These are phyloP conservation scores for Podaxis sp. DNA, from an alignment of 768 basidiomycete genomes.

Conservation along the genomic window DNA sequence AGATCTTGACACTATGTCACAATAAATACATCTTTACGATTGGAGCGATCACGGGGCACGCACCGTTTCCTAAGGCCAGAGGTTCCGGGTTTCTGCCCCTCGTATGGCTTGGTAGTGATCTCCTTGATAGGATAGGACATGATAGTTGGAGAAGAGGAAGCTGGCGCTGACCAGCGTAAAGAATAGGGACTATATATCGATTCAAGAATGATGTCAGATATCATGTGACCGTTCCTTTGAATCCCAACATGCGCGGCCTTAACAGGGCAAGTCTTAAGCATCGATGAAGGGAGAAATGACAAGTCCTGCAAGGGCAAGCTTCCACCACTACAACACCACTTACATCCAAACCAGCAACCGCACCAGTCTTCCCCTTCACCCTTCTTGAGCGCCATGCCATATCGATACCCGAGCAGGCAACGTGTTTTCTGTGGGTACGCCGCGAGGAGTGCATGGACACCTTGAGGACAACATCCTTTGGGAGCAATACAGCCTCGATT, in stretches of 20 bases:
- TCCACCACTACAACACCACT: background rate
- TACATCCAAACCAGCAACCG: background rate
- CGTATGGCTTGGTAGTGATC: slow-evolving; percentile 81
- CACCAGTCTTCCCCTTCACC: background rate
- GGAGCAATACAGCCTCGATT: background rate
- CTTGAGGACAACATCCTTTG: background rate
- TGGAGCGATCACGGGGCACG: slow-evolving; percentile 20
- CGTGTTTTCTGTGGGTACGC: background rate
- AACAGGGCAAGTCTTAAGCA: background rate
- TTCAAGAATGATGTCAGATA: slow-evolving; percentile 30
- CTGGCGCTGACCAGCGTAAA: background rate
- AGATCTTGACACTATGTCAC: slow-evolving; percentile 84
- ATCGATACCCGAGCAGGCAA: background rate
- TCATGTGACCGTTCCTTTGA: slow-evolving; percentile 29
- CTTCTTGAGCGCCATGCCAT: background rate
- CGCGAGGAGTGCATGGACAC: background rate
- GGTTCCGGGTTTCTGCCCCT: slow-evolving; percentile 96
- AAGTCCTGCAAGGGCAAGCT: background rate
- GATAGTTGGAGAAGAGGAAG: slow-evolving; percentile 12
- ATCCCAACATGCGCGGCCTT: background rate
- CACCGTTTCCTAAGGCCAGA: slow-evolving; percentile 96
- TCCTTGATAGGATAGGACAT: slow-evolving; percentile 61
- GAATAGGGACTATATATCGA: slow-evolving; percentile 4
- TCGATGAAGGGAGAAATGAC: background rate
- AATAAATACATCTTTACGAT: slow-evolving; percentile 21